Evolutionary conservation across 805 yeast species (phyloP).

Genomic region (Candida fluviatilis): DNA sequence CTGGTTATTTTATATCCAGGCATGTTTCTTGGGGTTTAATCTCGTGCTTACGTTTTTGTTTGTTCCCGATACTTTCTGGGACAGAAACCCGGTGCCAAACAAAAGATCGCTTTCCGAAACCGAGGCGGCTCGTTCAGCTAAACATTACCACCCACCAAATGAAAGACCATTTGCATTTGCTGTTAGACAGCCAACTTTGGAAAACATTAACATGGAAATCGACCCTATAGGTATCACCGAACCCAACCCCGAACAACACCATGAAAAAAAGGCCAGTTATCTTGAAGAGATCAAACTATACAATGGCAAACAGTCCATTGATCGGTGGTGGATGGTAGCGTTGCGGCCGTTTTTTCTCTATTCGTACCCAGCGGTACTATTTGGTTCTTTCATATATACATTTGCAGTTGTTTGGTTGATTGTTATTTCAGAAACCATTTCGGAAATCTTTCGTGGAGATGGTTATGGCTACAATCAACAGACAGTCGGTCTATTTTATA

Average conservation of each 20-base stretch:
- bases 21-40: slow-evolving; percentile 48
- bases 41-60: slow-evolving; percentile 45
- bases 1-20: slow-evolving; percentile 59
- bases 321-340: slow-evolving; percentile 53
- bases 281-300: slow-evolving; percentile 27
- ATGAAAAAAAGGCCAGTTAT: slow-evolving; percentile 4
- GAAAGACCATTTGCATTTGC: slow-evolving; percentile 30
- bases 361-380: slow-evolving; percentile 49
- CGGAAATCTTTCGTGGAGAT: slow-evolving; percentile 41
- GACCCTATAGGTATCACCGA: slow-evolving; percentile 12
- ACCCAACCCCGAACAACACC: not conserved
- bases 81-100: slow-evolving; percentile 47
- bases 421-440: slow-evolving; percentile 53
- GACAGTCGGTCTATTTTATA: slow-evolving; percentile 49
- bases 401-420: slow-evolving; percentile 63
- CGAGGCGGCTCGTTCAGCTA: slow-evolving; percentile 38
- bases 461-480: slow-evolving; percentile 46
- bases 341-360: slow-evolving; percentile 50
- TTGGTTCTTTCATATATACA: slow-evolving; percentile 48
- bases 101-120: slow-evolving; percentile 47
- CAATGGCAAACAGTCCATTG: slow-evolving; percentile 47
- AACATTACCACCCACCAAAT: slow-evolving; percentile 19
- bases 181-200: slow-evolving; percentile 5
- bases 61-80: slow-evolving; percentile 67
- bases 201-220: not conserved